These are phyloP conservation scores for Penicillium concentricum DNA, from an alignment of 2,329 filamentous ascomycete genomes.

Conservation along the genomic window DNA sequence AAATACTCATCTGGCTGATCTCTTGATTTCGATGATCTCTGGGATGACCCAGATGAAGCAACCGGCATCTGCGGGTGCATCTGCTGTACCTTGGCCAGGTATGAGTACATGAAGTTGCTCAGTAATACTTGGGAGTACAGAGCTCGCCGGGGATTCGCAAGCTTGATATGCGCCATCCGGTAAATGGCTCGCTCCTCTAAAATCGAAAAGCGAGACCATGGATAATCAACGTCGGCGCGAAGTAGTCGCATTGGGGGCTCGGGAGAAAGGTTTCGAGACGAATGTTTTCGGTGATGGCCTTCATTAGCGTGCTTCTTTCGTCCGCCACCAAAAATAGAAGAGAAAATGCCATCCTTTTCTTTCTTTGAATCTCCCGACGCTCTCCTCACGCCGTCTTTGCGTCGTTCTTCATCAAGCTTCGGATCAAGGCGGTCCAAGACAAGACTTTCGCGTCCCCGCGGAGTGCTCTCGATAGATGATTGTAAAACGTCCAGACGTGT, in stretches of 20 bases:
- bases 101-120: slow-evolving; percentile 99
- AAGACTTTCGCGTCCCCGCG: slow-evolving; percentile 70
- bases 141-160: slow-evolving; percentile 92
- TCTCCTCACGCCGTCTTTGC: slow-evolving; percentile 75
- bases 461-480: slow-evolving; percentile 72
- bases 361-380: slow-evolving; percentile 68
- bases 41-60: slow-evolving; percentile 74
- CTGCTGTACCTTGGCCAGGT: slow-evolving; percentile 95
- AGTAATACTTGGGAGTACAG: slow-evolving; percentile 92
- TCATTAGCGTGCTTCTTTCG: slow-evolving; percentile 86
- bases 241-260: slow-evolving; percentile 73
- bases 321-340: slow-evolving; percentile 83
- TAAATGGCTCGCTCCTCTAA: slow-evolving; percentile 96
- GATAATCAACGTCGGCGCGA: slow-evolving; percentile 87
- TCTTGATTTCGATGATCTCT: slow-evolving; percentile 52
- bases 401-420: slow-evolving; percentile 68
- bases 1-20: slow-evolving; percentile 44
- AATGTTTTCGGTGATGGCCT: slow-evolving; percentile 69
- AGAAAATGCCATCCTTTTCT: slow-evolving; percentile 91
- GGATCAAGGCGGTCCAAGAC: slow-evolving; percentile 77
- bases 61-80: slow-evolving; percentile 97
- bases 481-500: slow-evolving; percentile 83
- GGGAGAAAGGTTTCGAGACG: slow-evolving; percentile 72
- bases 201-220: slow-evolving; percentile 93
- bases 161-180: slow-evolving; percentile 96